Base-by-base conservation (phyloP, 2,329 filamentous ascomycete genomes). In the Fusarium praegraminearum region DNA sequence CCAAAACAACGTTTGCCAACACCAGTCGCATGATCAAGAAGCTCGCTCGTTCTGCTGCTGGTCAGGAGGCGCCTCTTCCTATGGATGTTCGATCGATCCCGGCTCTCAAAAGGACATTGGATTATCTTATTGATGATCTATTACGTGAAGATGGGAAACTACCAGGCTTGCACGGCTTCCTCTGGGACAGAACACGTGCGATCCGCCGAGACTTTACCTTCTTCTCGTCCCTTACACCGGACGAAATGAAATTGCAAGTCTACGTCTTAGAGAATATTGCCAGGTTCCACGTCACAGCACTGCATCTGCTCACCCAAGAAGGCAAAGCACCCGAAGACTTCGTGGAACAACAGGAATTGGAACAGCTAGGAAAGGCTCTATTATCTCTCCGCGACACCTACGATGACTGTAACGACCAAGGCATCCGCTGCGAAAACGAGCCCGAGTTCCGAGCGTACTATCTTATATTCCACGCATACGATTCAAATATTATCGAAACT, bases 131-230 rank as follows among this genome's bases (percentile, higher is more conserved):
- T 47, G 83, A 90, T 71, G 82, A 86, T 52, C 79, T 92, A 4
- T 79, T 91, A 45, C 81, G 81, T 41, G 79, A 83, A 7, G 86
- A 90, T 47, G 83, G 83, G 62, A 83, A 87, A 50, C 80, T 91
- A 9, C 82, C 86, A 1, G 72, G 78, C 7, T 79, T 87, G 44
- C 89, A 91, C 72, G 86, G 85, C 58, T 92, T 90, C 61, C 80
- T 91, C 2, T 91, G 90, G 89, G 89, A 92, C 74, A 83, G 90
- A 44, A 91, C 89, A 24, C 83, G 90, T 60, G 89, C 89, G 11
- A 88, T 92, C 59, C 87, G 90, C 26, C 86, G 89, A 65, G 90
- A 92, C 74, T 90, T 91, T 71, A 88, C 88, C 20, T 90, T 91
- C 62, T 89, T 91, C 66, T 89, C 89, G 6, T 84, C 85, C 54